Evolutionary conservation across 2,329 filamentous ascomycete genomes (phyloP).

Genomic region (Colletotrichum echinochloae): DNA sequence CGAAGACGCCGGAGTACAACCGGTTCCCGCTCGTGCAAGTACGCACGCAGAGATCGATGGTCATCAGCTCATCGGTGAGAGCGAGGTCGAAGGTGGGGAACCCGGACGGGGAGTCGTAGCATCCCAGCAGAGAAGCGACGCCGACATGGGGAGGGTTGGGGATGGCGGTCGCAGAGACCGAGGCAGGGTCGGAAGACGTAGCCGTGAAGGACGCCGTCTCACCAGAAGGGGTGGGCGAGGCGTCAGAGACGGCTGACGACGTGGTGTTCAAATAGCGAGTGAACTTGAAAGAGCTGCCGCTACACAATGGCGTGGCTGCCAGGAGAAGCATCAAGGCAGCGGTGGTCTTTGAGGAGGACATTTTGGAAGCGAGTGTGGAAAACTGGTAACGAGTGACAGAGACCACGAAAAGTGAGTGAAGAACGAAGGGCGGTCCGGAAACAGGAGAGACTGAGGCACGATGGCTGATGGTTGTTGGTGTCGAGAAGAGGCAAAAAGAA

Average conservation of each 20-base stretch:
- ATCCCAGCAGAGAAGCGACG: constrained; percentile 46
- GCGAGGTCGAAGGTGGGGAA: constrained; percentile 45
- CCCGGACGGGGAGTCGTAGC: constrained; percentile 44
- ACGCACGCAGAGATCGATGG: constrained; percentile 44
- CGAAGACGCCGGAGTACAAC: constrained; percentile 11
- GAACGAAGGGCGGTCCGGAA: not conserved
- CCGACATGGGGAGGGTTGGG: constrained; percentile 26
- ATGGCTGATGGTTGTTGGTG: not conserved
- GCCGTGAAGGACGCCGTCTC: not conserved
- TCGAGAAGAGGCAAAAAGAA: not conserved
- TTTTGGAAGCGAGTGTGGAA: not conserved
- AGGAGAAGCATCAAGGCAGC: not conserved
- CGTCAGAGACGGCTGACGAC: not conserved
- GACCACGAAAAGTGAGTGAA: not conserved
- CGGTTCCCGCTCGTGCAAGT: constrained; percentile 41
- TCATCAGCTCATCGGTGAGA: constrained; percentile 39
- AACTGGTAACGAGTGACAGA: not conserved
- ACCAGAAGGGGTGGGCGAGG: not conserved
- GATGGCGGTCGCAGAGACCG: not conserved
- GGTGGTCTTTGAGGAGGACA: not conserved
- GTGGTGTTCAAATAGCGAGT: not conserved
- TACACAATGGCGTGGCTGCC: not conserved
- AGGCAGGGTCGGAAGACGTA: not conserved
- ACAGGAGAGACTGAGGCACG: not conserved
- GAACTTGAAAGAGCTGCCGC: not conserved